Evolutionary conservation across 2,329 filamentous ascomycete genomes (phyloP).

Genomic region (Talaromyces sp.): DNA sequence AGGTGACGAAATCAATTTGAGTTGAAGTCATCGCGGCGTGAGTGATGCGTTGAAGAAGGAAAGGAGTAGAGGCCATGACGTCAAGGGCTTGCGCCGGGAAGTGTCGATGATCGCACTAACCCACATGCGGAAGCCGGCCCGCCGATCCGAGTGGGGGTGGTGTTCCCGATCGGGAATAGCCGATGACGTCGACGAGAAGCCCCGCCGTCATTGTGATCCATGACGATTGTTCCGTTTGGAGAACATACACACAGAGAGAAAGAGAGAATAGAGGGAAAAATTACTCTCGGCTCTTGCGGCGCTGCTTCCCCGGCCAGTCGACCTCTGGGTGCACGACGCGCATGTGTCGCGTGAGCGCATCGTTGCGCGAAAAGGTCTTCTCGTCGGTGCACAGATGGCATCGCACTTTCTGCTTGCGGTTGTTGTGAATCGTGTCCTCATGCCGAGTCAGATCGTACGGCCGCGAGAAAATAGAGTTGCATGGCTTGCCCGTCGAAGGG

Average conservation of each 20-base stretch:
- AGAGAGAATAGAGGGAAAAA: neutral
- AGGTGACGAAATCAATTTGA: neutral
- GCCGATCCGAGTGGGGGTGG: constrained; percentile 10
- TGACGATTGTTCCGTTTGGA: neutral
- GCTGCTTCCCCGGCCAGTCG: constrained; percentile 67
- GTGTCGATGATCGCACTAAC: neutral
- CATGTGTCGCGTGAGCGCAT: constrained; percentile 91
- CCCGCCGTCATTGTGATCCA: constrained; percentile 5
- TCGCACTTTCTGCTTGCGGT: constrained; percentile 86
- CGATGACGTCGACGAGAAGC: neutral
- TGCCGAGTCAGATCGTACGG: constrained; percentile 96
- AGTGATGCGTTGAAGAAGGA: constrained; percentile 1
- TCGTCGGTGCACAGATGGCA: constrained; percentile 92
- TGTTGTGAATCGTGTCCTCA: constrained; percentile 96
- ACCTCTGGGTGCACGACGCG: constrained; percentile 89
- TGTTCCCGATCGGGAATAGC: constrained; percentile 6
- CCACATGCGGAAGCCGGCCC: constrained; percentile 6
- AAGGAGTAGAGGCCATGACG: constrained; percentile 7
- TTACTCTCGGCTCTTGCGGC: constrained; percentile 36
- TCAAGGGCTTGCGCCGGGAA: constrained; percentile 9
- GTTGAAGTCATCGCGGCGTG: neutral
- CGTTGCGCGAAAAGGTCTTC: constrained; percentile 93
- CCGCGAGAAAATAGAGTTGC: constrained; percentile 88
- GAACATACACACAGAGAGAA: neutral
- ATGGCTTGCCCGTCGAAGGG: constrained; percentile 89